A percentile compares a stretch with the other conserved stretches of the same genome.
phyloP scores from a whole-genome alignment of 1,284 basidiomycete species.

The Ceraceosorus bombacis region DNA sequence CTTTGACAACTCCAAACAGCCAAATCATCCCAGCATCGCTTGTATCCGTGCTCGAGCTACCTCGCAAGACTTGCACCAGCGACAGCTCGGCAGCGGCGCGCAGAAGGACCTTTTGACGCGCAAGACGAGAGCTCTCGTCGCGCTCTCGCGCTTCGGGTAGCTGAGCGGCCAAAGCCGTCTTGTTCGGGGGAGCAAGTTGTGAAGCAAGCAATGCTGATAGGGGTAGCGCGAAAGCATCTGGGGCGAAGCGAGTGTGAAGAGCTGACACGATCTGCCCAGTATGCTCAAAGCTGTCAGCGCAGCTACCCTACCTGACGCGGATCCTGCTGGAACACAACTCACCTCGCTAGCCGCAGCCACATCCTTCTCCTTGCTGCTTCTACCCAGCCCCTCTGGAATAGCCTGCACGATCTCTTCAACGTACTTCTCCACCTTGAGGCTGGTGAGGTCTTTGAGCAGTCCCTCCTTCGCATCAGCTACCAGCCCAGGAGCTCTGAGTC shows the following conservation, averaged over 20 bases:
- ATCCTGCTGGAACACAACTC: slow-evolving; percentile 30
- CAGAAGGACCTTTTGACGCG: slow-evolving; percentile 74
- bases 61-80: slow-evolving; percentile 61
- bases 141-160: slow-evolving; percentile 79
- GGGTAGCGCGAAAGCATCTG: slow-evolving; percentile 63
- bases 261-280: slow-evolving; percentile 69
- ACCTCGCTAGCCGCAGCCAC: slow-evolving; percentile 87
- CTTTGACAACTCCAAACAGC: slow-evolving; percentile 50
- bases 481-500: slow-evolving; percentile 30
- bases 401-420: slow-evolving; percentile 87
- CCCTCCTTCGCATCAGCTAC: slow-evolving; percentile 49
- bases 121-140: slow-evolving; percentile 73
- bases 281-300: background rate
- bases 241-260: slow-evolving; percentile 78
- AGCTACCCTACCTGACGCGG: background rate
- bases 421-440: slow-evolving; percentile 87
- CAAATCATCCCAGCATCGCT: slow-evolving; percentile 54
- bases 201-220: slow-evolving; percentile 62
- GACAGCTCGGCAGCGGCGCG: slow-evolving; percentile 84
- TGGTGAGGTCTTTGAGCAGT: slow-evolving; percentile 65
- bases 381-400: slow-evolving; percentile 70
- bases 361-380: slow-evolving; percentile 81
- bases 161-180: slow-evolving; percentile 54
- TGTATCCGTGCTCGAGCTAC: slow-evolving; percentile 7
- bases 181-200: slow-evolving; percentile 55